Percentiles rank a stretch among this genome's conserved stretches.
Conservation (phyloP, 495 filamentous ascomycete species). For the Cercophora scortea region DNA sequence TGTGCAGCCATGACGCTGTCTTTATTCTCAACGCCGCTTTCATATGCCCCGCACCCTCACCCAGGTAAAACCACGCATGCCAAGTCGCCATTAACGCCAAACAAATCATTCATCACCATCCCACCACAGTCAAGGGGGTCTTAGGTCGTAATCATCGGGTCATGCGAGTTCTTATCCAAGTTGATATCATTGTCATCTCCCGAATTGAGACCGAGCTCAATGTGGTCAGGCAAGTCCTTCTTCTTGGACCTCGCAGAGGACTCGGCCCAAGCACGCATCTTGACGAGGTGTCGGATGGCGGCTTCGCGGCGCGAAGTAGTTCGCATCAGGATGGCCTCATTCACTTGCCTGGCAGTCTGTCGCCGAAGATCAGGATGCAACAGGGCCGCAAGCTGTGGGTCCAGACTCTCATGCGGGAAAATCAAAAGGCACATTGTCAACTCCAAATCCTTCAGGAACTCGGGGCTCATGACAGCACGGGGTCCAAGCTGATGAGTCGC, state of each 20-base stretch:
- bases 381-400: conserved; percentile 65
- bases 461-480: conserved; percentile 69
- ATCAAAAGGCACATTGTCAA: conserved; percentile 87
- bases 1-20: too few species aligned
- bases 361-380: conserved; percentile 75
- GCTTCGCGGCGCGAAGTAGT: conserved; percentile 69
- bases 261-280: conserved; percentile 81
- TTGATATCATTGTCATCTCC: conserved; percentile 21
- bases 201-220: conserved; percentile 60
- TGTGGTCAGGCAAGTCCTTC: conserved; percentile 61
- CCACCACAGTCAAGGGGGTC: neutral
- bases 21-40: too few species aligned
- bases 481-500: conserved; percentile 81
- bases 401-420: conserved; percentile 64
- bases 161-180: conserved; percentile 37
- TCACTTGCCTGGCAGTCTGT: conserved; percentile 73
- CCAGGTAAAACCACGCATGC: neutral
- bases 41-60: too few species aligned
- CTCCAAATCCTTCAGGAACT: conserved; percentile 83
- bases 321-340: conserved; percentile 71
- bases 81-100: neutral
- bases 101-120: neutral
- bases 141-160: conserved; percentile 52
- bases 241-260: conserved; percentile 63
- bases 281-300: conserved; percentile 68